These are phyloP conservation scores for Termitomyces titanicus DNA, from an alignment of 768 basidiomycete genomes.

Conservation along the genomic window DNA sequence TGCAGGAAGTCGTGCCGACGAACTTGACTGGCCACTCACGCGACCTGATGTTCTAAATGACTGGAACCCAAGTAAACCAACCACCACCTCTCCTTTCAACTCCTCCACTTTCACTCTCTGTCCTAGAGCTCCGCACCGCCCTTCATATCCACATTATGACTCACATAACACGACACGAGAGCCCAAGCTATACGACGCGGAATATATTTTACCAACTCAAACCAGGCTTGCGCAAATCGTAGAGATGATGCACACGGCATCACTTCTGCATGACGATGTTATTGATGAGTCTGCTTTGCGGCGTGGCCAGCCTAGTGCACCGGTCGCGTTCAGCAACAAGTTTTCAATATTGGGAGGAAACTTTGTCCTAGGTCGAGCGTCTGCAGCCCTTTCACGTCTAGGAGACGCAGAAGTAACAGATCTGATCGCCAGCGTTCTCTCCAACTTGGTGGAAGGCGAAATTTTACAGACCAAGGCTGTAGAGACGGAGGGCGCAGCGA, in stretches of 20 bases:
- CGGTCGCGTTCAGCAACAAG: slow-evolving; percentile 83
- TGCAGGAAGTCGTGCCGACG: slow-evolving; percentile 45
- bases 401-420: slow-evolving; percentile 86
- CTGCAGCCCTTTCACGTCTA: slow-evolving; percentile 74
- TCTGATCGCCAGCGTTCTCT: slow-evolving; percentile 79
- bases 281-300: slow-evolving; percentile 82
- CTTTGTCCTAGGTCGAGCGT: slow-evolving; percentile 86
- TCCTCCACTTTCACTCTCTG: slow-evolving; percentile 36
- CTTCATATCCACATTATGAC: slow-evolving; percentile 26
- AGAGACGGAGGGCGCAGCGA: slow-evolving; percentile 23
- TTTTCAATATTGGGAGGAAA: slow-evolving; percentile 86
- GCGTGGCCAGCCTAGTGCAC: slow-evolving; percentile 74
- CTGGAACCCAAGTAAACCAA: slow-evolving; percentile 78
- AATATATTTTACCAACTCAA: slow-evolving; percentile 74
- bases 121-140: slow-evolving; percentile 19
- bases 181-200: slow-evolving; percentile 17
- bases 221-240: slow-evolving; percentile 89
- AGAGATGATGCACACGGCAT: slow-evolving; percentile 96
- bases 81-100: slow-evolving; percentile 54
- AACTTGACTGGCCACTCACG: slow-evolving; percentile 71
- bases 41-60: slow-evolving; percentile 80
- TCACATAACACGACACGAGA: slow-evolving; percentile 9
- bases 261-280: slow-evolving; percentile 94
- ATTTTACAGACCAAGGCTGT: slow-evolving; percentile 77
- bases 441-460: slow-evolving; percentile 92